phyloP scores from a whole-genome alignment of 352 stramenopile genomes.

The Thalassiosira hispida region DNA sequence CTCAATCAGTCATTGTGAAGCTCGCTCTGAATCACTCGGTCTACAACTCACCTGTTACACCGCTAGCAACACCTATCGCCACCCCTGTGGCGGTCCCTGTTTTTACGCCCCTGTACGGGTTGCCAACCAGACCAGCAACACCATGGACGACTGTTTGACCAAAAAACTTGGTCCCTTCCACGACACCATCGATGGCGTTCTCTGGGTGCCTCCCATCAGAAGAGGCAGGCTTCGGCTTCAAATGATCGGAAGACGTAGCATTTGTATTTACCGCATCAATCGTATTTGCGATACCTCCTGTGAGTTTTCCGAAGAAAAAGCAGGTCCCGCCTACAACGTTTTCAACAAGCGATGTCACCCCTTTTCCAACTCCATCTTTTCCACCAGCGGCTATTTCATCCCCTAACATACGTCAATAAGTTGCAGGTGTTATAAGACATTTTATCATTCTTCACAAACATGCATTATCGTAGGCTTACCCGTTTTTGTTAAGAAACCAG shows the following conservation, averaged over 20 bases:
- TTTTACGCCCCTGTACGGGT: slow-evolving; percentile 59
- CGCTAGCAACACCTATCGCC: slow-evolving; percentile 51
- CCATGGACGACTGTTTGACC: slow-evolving; percentile 48
- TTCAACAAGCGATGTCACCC: slow-evolving; percentile 48
- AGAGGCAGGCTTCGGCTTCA: slow-evolving; percentile 44
- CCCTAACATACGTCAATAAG: slow-evolving; percentile 18
- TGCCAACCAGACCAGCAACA: slow-evolving; percentile 59
- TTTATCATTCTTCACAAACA: not conserved
- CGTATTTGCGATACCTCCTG: slow-evolving; percentile 44
- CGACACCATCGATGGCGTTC: slow-evolving; percentile 61
- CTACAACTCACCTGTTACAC: slow-evolving; percentile 48
- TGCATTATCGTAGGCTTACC: slow-evolving; percentile 17
- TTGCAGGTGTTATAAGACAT: not conserved
- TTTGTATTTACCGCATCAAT: slow-evolving; percentile 46
- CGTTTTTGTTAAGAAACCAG: slow-evolving; percentile 53
- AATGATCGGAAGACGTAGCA: slow-evolving; percentile 52
- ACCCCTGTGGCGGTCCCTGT: slow-evolving; percentile 30
- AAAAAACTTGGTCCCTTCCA: slow-evolving; percentile 56
- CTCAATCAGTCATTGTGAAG: too few relatives aligned
- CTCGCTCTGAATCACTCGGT: too few relatives aligned
- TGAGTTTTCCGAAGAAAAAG: slow-evolving; percentile 53
- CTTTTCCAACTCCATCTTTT: slow-evolving; percentile 65
- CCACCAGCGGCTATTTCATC: slow-evolving; percentile 57
- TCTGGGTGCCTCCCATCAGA: slow-evolving; percentile 17
- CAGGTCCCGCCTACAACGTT: slow-evolving; percentile 60